Base-by-base conservation (phyloP, 225 moss, liverwort and hornwort species). In the Pseudoscleropodium purum region DNA sequence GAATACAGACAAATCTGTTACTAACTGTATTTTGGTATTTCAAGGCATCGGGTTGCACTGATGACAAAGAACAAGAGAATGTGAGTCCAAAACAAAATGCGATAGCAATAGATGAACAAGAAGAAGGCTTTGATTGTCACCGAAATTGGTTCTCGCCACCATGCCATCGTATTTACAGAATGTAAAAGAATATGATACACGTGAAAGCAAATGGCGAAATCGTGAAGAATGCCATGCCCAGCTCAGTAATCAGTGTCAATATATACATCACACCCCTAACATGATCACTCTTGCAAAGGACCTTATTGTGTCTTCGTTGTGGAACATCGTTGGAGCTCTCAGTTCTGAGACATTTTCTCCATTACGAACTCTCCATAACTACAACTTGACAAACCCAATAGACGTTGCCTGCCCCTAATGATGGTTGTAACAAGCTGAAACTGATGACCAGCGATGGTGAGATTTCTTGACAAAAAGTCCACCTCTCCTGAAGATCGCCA, bases 301-400 rank as follows among this genome's bases (percentile, higher is more conserved):
- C 70, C 86, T 92, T 91, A 92, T 94, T 92, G 80, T 90, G 73
- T 82, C 88, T 83, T 91, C 72, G 76, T 63, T 77, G 89, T 72
- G 77, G 88, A 83, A 79, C 66, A 79, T 91, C 88, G 78, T 91
- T 90, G 93, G 90, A 91, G 93, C 82, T 76, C 92, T 92, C 92
- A 88, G 62, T 90, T 92, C 75, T 88, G 86, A 90, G 90, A 86
- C 88, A 70, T 88, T 87, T 88, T 85, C 92, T 91, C 92, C 89
- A 89, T 82, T 85, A 82, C 91, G 89, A 87, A 75, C 68, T 91
- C 85, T 85, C 87, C 87, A 85, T 51, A 72, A 89, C 81, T 89
- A 86, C 76, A 82, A 78, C 89, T 85, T 83, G 79, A 90, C 85
- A 85, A 82, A 85, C 61, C 77, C 90, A 91, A 81, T 81, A 85